Conservation (phyloP, 345 rosid genomes). For the Schrenkiella parvula region DNA sequence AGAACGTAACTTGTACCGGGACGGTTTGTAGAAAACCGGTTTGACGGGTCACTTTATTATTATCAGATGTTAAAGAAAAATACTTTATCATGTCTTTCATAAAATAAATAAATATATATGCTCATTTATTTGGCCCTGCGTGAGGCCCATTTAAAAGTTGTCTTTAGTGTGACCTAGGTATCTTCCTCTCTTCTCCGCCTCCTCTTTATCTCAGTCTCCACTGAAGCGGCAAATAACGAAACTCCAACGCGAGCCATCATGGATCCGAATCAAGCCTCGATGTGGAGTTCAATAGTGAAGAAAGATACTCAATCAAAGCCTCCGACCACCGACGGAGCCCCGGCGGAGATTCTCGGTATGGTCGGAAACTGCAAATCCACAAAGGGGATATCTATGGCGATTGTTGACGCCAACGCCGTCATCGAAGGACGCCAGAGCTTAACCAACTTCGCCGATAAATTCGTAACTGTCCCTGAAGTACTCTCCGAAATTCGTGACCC, state of each 20-base stretch:
- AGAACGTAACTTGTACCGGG: background rate
- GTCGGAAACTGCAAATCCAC: constrained; percentile 67
- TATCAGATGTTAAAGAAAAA: too few relatives aligned
- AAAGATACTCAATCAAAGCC: constrained; percentile 27
- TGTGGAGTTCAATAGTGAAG: constrained; percentile 59
- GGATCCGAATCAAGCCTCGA: constrained; percentile 24
- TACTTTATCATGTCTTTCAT: background rate
- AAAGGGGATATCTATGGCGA: constrained; percentile 66
- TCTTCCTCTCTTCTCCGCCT: background rate
- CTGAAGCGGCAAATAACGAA: constrained; percentile 20
- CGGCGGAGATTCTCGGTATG: constrained; percentile 30
- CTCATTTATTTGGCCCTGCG: background rate
- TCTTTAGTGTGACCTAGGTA: background rate
- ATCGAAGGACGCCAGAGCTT: constrained; percentile 69
- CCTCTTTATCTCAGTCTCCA: background rate
- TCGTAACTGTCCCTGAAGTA: constrained; percentile 80
- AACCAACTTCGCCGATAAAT: constrained; percentile 50
- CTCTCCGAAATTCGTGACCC: constrained; percentile 79
- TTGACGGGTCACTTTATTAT: background rate
- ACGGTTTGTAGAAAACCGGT: background rate
- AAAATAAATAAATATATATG: too few relatives aligned
- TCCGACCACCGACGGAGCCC: constrained; percentile 9
- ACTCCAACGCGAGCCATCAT: background rate
- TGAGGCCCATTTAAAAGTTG: background rate
- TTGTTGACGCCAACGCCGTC: constrained; percentile 83